Percentiles rank a stretch among this genome's conserved stretches.
phyloP scores from a whole-genome alignment of 2,329 filamentous ascomycete species.

The Pestalotiopsis sp. region DNA sequence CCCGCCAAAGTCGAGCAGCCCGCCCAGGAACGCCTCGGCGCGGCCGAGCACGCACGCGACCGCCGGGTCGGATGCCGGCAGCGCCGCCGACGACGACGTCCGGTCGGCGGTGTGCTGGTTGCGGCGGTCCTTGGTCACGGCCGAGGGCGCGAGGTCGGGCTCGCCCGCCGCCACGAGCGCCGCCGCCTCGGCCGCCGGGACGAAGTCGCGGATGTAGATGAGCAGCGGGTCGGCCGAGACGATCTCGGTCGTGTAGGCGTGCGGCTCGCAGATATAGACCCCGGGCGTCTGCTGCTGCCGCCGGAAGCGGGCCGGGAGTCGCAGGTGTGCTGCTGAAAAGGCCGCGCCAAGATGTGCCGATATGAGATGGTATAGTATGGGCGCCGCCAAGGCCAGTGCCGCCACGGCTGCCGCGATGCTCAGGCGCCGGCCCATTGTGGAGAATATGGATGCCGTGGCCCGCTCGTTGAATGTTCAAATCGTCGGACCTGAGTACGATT shows the following conservation, averaged over 20 bases:
- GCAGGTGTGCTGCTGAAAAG: not conserved
- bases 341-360: not conserved
- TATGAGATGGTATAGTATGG: constrained; percentile 15
- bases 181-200: constrained; percentile 30
- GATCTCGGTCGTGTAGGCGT: constrained; percentile 36
- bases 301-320: constrained; percentile 2
- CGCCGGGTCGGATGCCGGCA: constrained; percentile 31
- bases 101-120: constrained; percentile 29
- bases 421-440: constrained; percentile 8
- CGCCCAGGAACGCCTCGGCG: constrained; percentile 34
- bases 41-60: constrained; percentile 36
- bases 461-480: not conserved
- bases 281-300: not conserved
- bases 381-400: constrained; percentile 14
- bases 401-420: constrained; percentile 13
- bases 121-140: constrained; percentile 32
- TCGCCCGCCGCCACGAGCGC: constrained; percentile 33
- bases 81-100: constrained; percentile 37
- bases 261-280: constrained; percentile 29
- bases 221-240: constrained; percentile 39
- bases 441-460: not conserved
- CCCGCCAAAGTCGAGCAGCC: constrained; percentile 24
- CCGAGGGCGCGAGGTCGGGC: constrained; percentile 33
- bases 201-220: constrained; percentile 41
- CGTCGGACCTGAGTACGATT: not conserved